Evolutionary conservation across 192 early-diverging fungal genomes (phyloP).

Genomic region (Rhizophagus clarus): DNA sequence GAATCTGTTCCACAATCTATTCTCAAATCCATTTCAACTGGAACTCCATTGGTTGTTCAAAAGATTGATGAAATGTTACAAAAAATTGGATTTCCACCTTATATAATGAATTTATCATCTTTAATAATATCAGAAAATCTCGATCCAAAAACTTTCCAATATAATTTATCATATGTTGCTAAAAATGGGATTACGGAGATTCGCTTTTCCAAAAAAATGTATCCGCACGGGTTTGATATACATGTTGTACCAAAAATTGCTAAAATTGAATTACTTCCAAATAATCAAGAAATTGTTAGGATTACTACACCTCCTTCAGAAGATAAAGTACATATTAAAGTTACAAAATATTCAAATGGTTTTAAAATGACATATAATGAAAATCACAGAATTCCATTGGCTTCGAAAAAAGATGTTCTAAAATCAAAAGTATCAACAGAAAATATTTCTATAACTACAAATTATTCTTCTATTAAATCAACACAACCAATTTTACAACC

Average conservation of each 20-base stretch:
- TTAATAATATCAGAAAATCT: constrained; percentile 48
- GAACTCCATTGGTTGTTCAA: constrained; percentile 50
- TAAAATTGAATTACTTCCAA: constrained; percentile 30
- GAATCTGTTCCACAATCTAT: constrained; percentile 47
- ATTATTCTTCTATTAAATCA: too few relatives aligned
- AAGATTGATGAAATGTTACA: constrained; percentile 48
- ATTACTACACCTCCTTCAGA: background rate
- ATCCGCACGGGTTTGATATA: constrained; percentile 50
- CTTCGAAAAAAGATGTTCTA: too few relatives aligned
- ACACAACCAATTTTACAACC: too few relatives aligned
- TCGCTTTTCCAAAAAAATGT: constrained; percentile 42
- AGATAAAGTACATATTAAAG: background rate
- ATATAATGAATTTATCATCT: constrained; percentile 49
- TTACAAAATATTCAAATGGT: background rate
- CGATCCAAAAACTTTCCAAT: constrained; percentile 40
- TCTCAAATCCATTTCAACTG: constrained; percentile 44
- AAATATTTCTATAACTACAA: background rate
- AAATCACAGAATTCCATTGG: background rate
- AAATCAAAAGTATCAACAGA: background rate
- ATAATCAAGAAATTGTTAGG: background rate
- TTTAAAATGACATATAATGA: constrained; percentile 7
- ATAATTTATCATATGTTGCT: constrained; percentile 46
- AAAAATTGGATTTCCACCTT: constrained; percentile 56
- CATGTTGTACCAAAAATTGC: constrained; percentile 43
- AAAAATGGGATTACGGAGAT: constrained; percentile 51